A percentile compares a stretch with the other conserved stretches of the same genome.
Evolutionary conservation across 208 protist species (phyloP).

Genomic region (Leishmania turanica): DNA sequence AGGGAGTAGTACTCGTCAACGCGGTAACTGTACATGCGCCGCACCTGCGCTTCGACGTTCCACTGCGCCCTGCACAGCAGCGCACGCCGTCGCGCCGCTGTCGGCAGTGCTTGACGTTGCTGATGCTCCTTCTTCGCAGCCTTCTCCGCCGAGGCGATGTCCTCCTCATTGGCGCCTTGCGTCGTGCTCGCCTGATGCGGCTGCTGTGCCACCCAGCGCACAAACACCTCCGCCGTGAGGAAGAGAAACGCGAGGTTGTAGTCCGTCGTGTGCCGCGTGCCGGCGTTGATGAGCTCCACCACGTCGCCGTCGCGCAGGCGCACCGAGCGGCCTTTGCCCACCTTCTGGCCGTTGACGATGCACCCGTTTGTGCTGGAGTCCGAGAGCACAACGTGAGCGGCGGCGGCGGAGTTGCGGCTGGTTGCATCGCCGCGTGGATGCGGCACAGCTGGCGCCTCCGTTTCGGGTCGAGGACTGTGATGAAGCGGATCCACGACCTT

Average conservation of each 20-base stretch:
- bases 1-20: slow-evolving; percentile 56
- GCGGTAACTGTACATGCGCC: slow-evolving; percentile 50
- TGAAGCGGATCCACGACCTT: not conserved
- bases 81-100: slow-evolving; percentile 20
- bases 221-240: slow-evolving; percentile 29
- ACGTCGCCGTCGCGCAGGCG: slow-evolving; percentile 36
- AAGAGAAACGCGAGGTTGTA: slow-evolving; percentile 58
- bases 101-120: slow-evolving; percentile 1
- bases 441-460: not conserved
- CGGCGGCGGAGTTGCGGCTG: not conserved
- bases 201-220: slow-evolving; percentile 12
- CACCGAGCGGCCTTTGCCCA: slow-evolving; percentile 42
- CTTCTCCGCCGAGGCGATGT: not conserved
- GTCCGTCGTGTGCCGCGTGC: slow-evolving; percentile 27
- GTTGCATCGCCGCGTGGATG: not conserved
- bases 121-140: not conserved
- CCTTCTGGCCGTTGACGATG: slow-evolving; percentile 29
- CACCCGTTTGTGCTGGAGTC: slow-evolving; percentile 70
- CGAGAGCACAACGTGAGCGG: slow-evolving; percentile 32
- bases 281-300: slow-evolving; percentile 56
- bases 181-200: not conserved
- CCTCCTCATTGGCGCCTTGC: not conserved
- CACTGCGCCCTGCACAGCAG: slow-evolving; percentile 42
- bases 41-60: slow-evolving; percentile 45
- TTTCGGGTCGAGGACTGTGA: not conserved